Percentiles rank a stretch among this genome's conserved stretches.
These are phyloP conservation scores for Hypomontagnella monticulosa DNA, from an alignment of 495 filamentous ascomycete species.

Conservation along the genomic window DNA sequence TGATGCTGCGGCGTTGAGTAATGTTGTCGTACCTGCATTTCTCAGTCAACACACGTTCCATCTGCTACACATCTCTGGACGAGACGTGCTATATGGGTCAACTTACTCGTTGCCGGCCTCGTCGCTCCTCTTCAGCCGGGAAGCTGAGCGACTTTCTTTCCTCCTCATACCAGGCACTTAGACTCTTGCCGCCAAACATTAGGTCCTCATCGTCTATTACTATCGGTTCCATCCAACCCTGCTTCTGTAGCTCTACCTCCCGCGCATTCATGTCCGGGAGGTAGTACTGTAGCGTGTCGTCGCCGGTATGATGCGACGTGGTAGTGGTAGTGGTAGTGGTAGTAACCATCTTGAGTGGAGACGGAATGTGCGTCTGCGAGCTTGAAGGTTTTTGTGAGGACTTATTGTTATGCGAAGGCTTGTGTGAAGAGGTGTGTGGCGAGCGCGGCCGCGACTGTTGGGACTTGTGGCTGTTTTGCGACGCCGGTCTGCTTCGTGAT, in stretches of 20 bases:
- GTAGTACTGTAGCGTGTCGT: conserved; percentile 49
- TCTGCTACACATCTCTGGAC: neutral
- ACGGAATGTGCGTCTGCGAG: conserved; percentile 38
- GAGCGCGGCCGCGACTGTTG: conserved; percentile 40
- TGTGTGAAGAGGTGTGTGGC: conserved; percentile 27
- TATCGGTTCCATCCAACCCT: conserved; percentile 61
- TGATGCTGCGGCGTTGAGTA: conserved; percentile 35
- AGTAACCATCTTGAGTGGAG: conserved; percentile 49
- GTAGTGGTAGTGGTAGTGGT: conserved; percentile 39
- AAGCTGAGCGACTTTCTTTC: conserved; percentile 53
- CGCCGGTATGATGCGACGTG: conserved; percentile 28
- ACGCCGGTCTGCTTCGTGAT: conserved; percentile 36
- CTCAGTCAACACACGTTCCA: conserved; percentile 8
- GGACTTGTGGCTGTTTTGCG: conserved; percentile 34
- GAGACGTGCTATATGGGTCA: neutral
- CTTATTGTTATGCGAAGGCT: too few relatives aligned
- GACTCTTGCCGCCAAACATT: conserved; percentile 65
- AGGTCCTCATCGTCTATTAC: conserved; percentile 66
- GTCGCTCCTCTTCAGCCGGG: conserved; percentile 54
- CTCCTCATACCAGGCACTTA: conserved; percentile 66
- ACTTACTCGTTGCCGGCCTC: conserved; percentile 54
- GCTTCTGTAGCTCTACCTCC: conserved; percentile 49
- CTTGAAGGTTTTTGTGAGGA: conserved; percentile 25
- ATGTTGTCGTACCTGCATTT: conserved; percentile 40
- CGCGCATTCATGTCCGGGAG: conserved; percentile 50